Evolutionary conservation across 169 alveolate species (phyloP), one percentile per base, ranked within the genome.

Genomic region (Perkinsus olseni): DNA sequence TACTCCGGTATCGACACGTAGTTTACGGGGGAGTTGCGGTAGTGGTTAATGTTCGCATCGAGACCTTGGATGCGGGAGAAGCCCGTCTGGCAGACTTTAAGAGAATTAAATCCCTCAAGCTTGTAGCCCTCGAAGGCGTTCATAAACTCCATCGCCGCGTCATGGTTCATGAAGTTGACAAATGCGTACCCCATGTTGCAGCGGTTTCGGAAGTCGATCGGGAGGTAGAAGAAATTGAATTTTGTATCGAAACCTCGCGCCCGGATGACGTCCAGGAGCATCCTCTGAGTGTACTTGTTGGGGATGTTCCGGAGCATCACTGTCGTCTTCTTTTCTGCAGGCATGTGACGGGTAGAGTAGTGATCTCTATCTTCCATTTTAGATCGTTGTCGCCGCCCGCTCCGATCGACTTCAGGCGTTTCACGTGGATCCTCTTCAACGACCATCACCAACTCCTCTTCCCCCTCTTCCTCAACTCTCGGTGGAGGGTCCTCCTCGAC

Each of bases 281-380:
- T 94, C 45, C 93, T 45, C 38, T 94, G 93, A 21, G 93, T 93
- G 92, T 97, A 97, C 94, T 96, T 96, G 92, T 97, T 97, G 50
- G 98, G 98, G 62, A 97, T 97, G 94, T 97, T 97, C 62, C 95
- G 95, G 38, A 97, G 93, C 98, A 97, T 97, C 39, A 97, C 93
- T 24, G 97, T 95, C 38, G 97, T 97, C 91, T 97, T 93, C 74
- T 82, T 91, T 74, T 97, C 97, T 21, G 40, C 31, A 0, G 13
- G 37, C 82, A 62, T 62, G 82, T 21, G 17, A 13, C 82, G 28
- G 4, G 82, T 62, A 13, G 82, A 62, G 82, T 13, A 62, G 31
- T 62, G 82, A 24, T 62, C 82, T 28, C 82, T 62, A 4, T 62
- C 82, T 3, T 62, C 82, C 82, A 62, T 3, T 62, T 62, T 62